Conservation (phyloP, 805 yeast genomes). For the Kuraishia hungarica region DNA sequence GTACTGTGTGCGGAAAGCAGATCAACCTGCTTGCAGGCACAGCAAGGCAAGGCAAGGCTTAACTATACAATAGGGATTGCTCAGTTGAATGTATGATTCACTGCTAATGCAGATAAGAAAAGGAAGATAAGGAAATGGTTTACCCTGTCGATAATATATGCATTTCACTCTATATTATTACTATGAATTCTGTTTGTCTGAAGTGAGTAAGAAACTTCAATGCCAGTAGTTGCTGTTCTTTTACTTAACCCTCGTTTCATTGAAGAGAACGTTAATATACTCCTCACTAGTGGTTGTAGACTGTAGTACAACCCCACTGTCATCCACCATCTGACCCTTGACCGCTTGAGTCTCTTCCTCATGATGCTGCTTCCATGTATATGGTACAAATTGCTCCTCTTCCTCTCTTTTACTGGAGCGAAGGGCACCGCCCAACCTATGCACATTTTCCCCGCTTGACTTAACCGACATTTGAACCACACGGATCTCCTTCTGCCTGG, state of each 20-base stretch:
- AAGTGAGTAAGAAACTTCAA: too few relatives aligned
- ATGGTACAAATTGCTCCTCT: slow-evolving; percentile 41
- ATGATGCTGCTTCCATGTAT: slow-evolving; percentile 37
- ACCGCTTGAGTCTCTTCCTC: slow-evolving; percentile 19
- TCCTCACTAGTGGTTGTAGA: slow-evolving; percentile 20
- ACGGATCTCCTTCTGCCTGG: slow-evolving; percentile 33
- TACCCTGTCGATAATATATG: too few relatives aligned
- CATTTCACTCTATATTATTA: too few relatives aligned
- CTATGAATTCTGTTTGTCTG: too few relatives aligned
- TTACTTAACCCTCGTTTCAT: slow-evolving; percentile 15
- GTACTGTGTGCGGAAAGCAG: too few relatives aligned
- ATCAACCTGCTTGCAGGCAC: too few relatives aligned
- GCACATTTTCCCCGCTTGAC: slow-evolving; percentile 47
- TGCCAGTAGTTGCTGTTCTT: too few relatives aligned
- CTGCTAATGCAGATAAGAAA: too few relatives aligned
- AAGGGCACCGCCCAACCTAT: slow-evolving; percentile 62
- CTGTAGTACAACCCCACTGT: slow-evolving; percentile 13
- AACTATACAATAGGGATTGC: too few relatives aligned
- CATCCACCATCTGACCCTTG: slow-evolving; percentile 16
- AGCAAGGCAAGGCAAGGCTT: too few relatives aligned
- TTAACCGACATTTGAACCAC: slow-evolving; percentile 76
- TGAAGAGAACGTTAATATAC: slow-evolving; percentile 21
- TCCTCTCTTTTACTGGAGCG: slow-evolving; percentile 53
- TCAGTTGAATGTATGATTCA: too few relatives aligned
- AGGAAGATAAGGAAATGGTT: too few relatives aligned